Base-by-base conservation (phyloP, 345 rosid species). In the Hypericum androsaemum region DNA sequence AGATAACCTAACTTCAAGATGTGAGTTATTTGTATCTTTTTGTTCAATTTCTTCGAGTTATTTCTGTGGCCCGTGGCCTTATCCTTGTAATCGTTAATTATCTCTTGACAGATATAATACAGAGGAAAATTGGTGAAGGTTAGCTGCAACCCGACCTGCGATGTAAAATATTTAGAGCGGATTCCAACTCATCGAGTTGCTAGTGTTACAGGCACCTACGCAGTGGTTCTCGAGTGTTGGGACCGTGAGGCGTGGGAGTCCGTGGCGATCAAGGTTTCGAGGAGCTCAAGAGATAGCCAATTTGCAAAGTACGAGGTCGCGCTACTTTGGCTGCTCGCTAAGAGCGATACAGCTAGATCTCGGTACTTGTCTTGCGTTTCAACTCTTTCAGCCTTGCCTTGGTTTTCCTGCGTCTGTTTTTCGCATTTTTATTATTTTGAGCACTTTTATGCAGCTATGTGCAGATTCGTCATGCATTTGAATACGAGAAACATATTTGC, bases 171-270 rank as follows among this genome's bases (percentile, higher is more conserved):
- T 47, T 75, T 62, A 80, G 66, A 69, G 1, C 32, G 32, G 65
- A 76, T 74, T 77, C 64, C 70, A 68, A 71, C 68, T 72, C 83
- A 57, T 68, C 70, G 72, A 71, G 72, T 74, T 83, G 80, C 74
- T 76, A 71, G 79, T 78, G 66, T 78, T 78, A 80, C 79, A 80
- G 92, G 92, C 81, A 80, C 88, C 42, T 84, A 80, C 74, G 88
- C 88, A 57, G 88, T 72, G 54, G 92, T 80, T 61, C 72, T 84
- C 83, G 88, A 84, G 73, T 84, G 88, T 80, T 84, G 84, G 88
- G 92, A 80, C 57, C 80, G 84, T 16, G 66, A 81, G 57, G 70
- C 73, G 5, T 59, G 71, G 63, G 81, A 84, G 36, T 74, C 63
- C 71, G 94, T 84, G 41, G 94, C 94, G 5, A 59, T 84, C 54